These are phyloP conservation scores for Phialophora verrucosa DNA, from an alignment of 2,329 filamentous ascomycete genomes.

Conservation along the genomic window DNA sequence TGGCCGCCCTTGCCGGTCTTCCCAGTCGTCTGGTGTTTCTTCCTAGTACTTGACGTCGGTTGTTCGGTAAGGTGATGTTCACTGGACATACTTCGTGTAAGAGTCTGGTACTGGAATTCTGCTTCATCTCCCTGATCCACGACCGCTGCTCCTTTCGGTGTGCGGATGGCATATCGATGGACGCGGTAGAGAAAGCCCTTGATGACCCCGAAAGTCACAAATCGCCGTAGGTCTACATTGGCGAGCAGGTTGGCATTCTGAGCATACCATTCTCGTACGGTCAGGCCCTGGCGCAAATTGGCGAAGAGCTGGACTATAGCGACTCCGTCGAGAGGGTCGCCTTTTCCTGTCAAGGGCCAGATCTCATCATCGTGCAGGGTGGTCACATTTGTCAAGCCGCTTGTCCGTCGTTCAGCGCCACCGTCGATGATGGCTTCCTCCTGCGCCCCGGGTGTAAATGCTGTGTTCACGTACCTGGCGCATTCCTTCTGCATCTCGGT, in stretches of 20 bases:
- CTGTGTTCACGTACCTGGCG: constrained; percentile 75
- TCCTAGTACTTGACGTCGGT: background rate
- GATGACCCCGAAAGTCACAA: constrained; percentile 95
- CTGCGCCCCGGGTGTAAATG: constrained; percentile 47
- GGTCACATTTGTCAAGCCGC: constrained; percentile 37
- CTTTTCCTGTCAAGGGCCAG: constrained; percentile 50
- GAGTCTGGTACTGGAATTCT: background rate
- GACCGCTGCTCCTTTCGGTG: constrained; percentile 35
- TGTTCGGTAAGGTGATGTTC: constrained; percentile 33
- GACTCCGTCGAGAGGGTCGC: constrained; percentile 49
- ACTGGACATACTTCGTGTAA: constrained; percentile 35
- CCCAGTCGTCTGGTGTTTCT: constrained; percentile 15
- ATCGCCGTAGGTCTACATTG: constrained; percentile 83
- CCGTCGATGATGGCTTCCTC: constrained; percentile 35
- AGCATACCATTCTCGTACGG: constrained; percentile 85
- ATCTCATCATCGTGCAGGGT: constrained; percentile 42
- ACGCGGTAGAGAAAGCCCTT: constrained; percentile 93
- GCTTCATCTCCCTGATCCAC: constrained; percentile 7
- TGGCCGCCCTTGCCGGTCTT: constrained; percentile 10
- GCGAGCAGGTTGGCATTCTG: constrained; percentile 73
- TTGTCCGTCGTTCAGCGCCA: constrained; percentile 28
- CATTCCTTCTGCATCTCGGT: constrained; percentile 84
- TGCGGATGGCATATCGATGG: constrained; percentile 80
- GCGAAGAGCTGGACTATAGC: constrained; percentile 81
- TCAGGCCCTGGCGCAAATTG: constrained; percentile 79